phyloP scores from a whole-genome alignment of 345 rosid genomes.

The Hibiscus mutabilis region DNA sequence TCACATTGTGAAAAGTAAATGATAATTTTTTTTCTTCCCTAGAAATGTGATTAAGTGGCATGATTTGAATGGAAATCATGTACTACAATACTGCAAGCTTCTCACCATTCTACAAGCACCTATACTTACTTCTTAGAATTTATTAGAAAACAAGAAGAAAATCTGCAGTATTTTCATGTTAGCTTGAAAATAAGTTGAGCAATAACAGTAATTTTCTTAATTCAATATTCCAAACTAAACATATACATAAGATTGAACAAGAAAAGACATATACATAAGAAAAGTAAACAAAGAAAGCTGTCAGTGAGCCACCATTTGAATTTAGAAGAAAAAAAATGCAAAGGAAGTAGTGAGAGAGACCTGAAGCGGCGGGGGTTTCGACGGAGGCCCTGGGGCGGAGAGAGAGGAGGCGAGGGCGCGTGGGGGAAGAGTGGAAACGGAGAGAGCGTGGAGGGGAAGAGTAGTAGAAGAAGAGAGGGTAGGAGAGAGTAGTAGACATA shows the following conservation, averaged over 20 bases:
- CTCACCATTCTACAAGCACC: not conserved
- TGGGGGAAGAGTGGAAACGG: conserved; percentile 26
- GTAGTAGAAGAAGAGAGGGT: conserved; percentile 29
- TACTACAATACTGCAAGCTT: not conserved
- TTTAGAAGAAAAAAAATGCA: not conserved
- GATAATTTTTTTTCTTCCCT: not conserved
- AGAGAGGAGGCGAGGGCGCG: conserved; percentile 27
- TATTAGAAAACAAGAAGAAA: not conserved
- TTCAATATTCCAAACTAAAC: not conserved
- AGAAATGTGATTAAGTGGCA: not conserved
- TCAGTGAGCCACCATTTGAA: too few relatives aligned
- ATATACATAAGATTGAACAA: too few relatives aligned
- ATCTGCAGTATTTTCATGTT: not conserved
- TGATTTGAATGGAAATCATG: not conserved
- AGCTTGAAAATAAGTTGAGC: not conserved
- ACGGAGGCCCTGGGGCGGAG: conserved; percentile 62
- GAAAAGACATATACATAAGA: too few relatives aligned
- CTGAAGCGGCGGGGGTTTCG: conserved; percentile 33
- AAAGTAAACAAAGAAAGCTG: too few relatives aligned
- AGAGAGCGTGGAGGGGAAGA: conserved; percentile 29
- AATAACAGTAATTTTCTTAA: not conserved
- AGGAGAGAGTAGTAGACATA: conserved; percentile 29
- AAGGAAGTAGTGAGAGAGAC: conserved; percentile 17
- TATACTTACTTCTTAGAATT: not conserved
- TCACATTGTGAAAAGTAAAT: not conserved